These are phyloP conservation scores for Trichocladium antarcticum DNA, from an alignment of 495 filamentous ascomycete species.

Conservation along the genomic window DNA sequence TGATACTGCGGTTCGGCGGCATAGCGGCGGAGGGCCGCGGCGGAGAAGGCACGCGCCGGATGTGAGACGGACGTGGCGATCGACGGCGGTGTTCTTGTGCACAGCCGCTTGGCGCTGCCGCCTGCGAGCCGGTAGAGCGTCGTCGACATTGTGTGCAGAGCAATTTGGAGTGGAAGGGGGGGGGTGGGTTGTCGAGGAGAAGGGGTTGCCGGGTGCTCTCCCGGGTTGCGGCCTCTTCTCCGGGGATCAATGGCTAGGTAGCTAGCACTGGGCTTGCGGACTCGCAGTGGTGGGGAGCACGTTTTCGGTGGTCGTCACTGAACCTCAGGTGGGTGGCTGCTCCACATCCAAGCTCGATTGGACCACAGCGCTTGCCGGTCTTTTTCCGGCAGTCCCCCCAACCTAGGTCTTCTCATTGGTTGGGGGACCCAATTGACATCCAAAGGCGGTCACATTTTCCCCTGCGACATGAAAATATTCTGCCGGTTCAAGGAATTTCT, in stretches of 20 bases:
- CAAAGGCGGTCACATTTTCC: conserved; percentile 23
- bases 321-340: conserved; percentile 1
- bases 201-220: conserved; percentile 6
- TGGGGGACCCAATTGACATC: background rate
- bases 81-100: conserved; percentile 16
- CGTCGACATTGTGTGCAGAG: conserved; percentile 31
- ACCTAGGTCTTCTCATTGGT: conserved; percentile 9
- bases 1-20: conserved; percentile 51
- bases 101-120: conserved; percentile 45
- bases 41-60: conserved; percentile 52
- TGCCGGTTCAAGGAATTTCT: conserved; percentile 21
- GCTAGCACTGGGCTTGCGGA: conserved; percentile 16
- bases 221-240: conserved; percentile 19
- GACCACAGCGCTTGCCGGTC: conserved; percentile 5
- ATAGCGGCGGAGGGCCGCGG: conserved; percentile 51
- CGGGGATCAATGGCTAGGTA: conserved; percentile 20
- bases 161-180: background rate
- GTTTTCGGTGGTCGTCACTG: conserved; percentile 14
- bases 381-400: conserved; percentile 16
- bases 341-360: conserved; percentile 5
- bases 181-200: conserved; percentile 3
- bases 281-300: conserved; percentile 3
- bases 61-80: conserved; percentile 9
- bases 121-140: conserved; percentile 45
- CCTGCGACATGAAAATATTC: conserved; percentile 26